Evolutionary conservation across 2,329 filamentous ascomycete genomes (phyloP).

Genomic region (Pseudocercospora fuligena): DNA sequence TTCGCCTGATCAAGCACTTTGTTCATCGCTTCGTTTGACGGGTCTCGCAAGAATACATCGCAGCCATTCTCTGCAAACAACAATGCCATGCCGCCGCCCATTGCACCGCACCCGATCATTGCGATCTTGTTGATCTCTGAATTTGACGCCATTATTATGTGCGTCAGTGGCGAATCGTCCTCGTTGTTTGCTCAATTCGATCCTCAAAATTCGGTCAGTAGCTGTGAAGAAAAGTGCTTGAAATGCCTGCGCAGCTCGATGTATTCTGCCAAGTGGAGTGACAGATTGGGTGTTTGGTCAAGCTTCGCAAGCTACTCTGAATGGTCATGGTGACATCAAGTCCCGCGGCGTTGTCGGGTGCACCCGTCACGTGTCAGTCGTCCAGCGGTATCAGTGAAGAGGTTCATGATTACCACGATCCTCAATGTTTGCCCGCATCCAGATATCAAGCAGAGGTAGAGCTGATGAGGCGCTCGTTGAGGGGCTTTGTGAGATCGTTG

Average conservation of each 20-base stretch:
- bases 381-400: background rate
- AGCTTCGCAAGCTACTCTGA: conserved; percentile 14
- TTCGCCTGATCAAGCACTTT: conserved; percentile 48
- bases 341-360: background rate
- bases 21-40: conserved; percentile 55
- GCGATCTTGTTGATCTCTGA: conserved; percentile 51
- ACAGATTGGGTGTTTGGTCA: conserved; percentile 1
- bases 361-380: conserved; percentile 8
- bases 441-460: background rate
- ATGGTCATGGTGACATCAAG: conserved; percentile 24
- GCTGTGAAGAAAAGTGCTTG: background rate
- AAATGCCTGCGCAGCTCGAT: background rate
- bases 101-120: conserved; percentile 63
- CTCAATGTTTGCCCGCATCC: background rate
- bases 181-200: background rate
- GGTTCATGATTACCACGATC: conserved; percentile 2
- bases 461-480: background rate
- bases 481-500: background rate
- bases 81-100: conserved; percentile 65
- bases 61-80: conserved; percentile 63
- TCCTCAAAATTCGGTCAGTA: background rate
- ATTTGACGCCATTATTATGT: conserved; percentile 6
- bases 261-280: background rate
- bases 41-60: conserved; percentile 61
- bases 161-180: background rate